Conservation (phyloP, 2,329 filamentous ascomycete genomes). For the Colletotrichum falcatum region DNA sequence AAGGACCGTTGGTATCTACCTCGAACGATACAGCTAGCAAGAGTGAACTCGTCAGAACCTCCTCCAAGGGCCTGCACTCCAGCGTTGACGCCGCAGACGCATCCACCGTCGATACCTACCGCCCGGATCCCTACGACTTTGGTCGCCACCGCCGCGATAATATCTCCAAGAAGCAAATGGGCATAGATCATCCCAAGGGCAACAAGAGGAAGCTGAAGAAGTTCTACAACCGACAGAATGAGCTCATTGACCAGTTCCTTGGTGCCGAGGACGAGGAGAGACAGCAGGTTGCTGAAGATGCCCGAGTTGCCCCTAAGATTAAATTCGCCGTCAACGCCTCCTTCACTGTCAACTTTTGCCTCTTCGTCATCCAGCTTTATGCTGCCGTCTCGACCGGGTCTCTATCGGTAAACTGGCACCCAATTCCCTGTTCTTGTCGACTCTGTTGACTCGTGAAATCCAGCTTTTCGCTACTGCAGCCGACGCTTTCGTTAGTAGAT, state of each 20-base stretch:
- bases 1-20: slow-evolving; percentile 16
- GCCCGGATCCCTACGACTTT: slow-evolving; percentile 54
- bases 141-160: slow-evolving; percentile 55
- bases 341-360: slow-evolving; percentile 63
- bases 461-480: slow-evolving; percentile 73
- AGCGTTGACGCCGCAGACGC: slow-evolving; percentile 24
- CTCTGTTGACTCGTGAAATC: slow-evolving; percentile 30
- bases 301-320: slow-evolving; percentile 63
- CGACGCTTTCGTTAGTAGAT: slow-evolving; percentile 66
- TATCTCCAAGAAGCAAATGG: slow-evolving; percentile 59
- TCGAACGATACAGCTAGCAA: slow-evolving; percentile 16
- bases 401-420: slow-evolving; percentile 54
- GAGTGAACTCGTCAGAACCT: slow-evolving; percentile 7
- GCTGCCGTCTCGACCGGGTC: slow-evolving; percentile 69
- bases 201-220: slow-evolving; percentile 58
- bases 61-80: slow-evolving; percentile 11
- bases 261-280: slow-evolving; percentile 67
- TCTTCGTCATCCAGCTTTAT: slow-evolving; percentile 70
- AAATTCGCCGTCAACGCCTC: slow-evolving; percentile 65
- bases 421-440: slow-evolving; percentile 5
- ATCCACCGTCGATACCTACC: slow-evolving; percentile 33
- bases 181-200: slow-evolving; percentile 59
- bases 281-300: slow-evolving; percentile 61
- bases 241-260: slow-evolving; percentile 64
- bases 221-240: slow-evolving; percentile 62